Evolutionary conservation across 257 asterid species (phyloP).

Genomic region (Solanum dulcamara): DNA sequence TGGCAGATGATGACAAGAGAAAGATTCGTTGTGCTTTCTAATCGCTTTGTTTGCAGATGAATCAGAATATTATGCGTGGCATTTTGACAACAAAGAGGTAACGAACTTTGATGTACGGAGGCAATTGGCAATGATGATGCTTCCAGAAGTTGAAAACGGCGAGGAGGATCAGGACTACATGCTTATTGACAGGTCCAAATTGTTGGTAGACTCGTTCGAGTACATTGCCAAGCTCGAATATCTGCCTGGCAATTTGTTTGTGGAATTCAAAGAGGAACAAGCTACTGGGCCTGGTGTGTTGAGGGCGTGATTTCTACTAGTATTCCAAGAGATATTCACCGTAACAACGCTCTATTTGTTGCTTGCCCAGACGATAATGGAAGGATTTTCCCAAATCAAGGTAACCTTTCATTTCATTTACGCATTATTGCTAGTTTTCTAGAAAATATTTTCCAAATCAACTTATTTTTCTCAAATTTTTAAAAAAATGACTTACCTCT

Average conservation of each 20-base stretch:
- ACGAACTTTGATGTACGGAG: slow-evolving; percentile 65
- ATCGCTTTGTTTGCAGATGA: slow-evolving; percentile 45
- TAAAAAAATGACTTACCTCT: no score
- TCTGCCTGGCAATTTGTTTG: slow-evolving; percentile 60
- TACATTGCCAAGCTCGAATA: slow-evolving; percentile 43
- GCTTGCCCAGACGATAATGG: slow-evolving; percentile 79
- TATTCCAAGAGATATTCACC: slow-evolving; percentile 71
- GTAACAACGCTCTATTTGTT: slow-evolving; percentile 67
- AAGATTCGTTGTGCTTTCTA: slow-evolving; percentile 42
- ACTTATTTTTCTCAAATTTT: no score
- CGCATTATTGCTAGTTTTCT: not conserved
- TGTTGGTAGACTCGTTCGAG: slow-evolving; percentile 4
- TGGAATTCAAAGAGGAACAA: slow-evolving; percentile 90
- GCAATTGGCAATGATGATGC: slow-evolving; percentile 61
- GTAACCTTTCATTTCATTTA: slow-evolving; percentile 18
- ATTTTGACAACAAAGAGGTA: slow-evolving; percentile 57
- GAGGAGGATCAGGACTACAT: not conserved
- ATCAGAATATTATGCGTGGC: slow-evolving; percentile 56
- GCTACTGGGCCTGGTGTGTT: slow-evolving; percentile 96
- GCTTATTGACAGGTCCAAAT: not conserved
- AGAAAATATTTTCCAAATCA: no score
- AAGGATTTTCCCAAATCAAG: slow-evolving; percentile 94
- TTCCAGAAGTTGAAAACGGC: not conserved
- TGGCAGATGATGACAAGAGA: slow-evolving; percentile 47
- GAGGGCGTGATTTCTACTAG: slow-evolving; percentile 85